phyloP scores from a whole-genome alignment of 345 rosid genomes.

The Melastoma malabathricum region DNA sequence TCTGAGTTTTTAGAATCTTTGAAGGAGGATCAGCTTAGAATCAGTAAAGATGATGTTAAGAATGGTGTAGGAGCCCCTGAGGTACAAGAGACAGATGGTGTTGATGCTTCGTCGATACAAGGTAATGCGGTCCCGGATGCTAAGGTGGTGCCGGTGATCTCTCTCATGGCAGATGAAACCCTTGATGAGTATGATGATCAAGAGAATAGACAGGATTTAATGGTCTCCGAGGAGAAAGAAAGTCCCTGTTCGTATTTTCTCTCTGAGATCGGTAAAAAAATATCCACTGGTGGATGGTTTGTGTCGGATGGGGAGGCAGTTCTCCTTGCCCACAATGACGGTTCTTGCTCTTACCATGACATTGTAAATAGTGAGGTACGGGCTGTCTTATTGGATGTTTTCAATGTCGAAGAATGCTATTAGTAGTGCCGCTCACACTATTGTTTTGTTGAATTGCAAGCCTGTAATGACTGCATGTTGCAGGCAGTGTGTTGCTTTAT shows the following conservation, averaged over 20 bases:
- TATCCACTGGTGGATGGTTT: slow-evolving; percentile 90
- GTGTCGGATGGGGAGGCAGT: slow-evolving; percentile 94
- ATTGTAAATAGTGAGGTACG: slow-evolving; percentile 76
- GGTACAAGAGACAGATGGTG: slow-evolving; percentile 46
- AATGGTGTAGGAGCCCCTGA: slow-evolving; percentile 23
- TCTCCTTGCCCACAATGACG: slow-evolving; percentile 81
- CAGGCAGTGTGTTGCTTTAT: too few species aligned
- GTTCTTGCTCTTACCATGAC: slow-evolving; percentile 84
- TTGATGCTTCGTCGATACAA: slow-evolving; percentile 16
- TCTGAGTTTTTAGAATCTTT: slow-evolving; percentile 48
- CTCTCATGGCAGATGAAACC: slow-evolving; percentile 61
- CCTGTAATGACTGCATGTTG: too few species aligned
- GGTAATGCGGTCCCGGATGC: slow-evolving; percentile 19
- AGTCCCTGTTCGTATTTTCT: slow-evolving; percentile 32
- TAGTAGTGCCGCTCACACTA: background rate
- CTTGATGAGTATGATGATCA: slow-evolving; percentile 73
- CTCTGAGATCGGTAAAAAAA: slow-evolving; percentile 54
- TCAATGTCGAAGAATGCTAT: too few species aligned
- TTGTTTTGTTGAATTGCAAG: background rate
- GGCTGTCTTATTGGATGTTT: background rate
- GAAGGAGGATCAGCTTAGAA: slow-evolving; percentile 24
- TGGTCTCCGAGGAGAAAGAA: slow-evolving; percentile 42
- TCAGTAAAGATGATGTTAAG: slow-evolving; percentile 9
- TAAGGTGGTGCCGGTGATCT: slow-evolving; percentile 26
- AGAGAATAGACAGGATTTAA: slow-evolving; percentile 35